A percentile compares a stretch with the other conserved stretches of the same genome.
These are phyloP conservation scores for Colletotrichum sojae DNA, from an alignment of 2,329 filamentous ascomycete genomes.

Conservation along the genomic window DNA sequence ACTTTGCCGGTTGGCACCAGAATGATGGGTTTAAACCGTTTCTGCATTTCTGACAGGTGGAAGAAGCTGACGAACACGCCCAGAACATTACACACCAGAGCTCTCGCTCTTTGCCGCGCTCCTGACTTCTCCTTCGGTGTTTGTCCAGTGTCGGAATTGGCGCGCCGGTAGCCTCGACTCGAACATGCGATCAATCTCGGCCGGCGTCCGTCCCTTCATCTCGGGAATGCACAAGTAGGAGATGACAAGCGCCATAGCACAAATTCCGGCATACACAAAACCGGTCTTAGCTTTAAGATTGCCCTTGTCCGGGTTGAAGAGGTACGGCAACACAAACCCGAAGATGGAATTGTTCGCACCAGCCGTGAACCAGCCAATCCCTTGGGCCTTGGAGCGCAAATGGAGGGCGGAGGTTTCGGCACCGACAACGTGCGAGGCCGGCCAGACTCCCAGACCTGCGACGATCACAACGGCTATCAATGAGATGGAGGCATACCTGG, in stretches of 20 bases:
- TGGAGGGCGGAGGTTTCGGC: slow-evolving; percentile 60
- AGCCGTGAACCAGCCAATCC: slow-evolving; percentile 58
- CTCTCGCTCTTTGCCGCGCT: slow-evolving; percentile 9
- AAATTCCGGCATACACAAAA: slow-evolving; percentile 56
- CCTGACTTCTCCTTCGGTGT: slow-evolving; percentile 16
- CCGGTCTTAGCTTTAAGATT: slow-evolving; percentile 58
- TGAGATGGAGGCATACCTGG: slow-evolving; percentile 48
- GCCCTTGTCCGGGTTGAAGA: slow-evolving; percentile 59
- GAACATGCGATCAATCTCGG: slow-evolving; percentile 63
- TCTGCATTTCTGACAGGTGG: neutral
- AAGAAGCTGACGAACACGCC: neutral
- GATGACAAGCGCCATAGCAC: slow-evolving; percentile 51
- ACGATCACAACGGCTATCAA: slow-evolving; percentile 61
- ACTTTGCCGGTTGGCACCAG: neutral
- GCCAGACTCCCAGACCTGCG: slow-evolving; percentile 59
- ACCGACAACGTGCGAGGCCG: slow-evolving; percentile 57
- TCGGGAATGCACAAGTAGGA: slow-evolving; percentile 66
- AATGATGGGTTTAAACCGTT: neutral
- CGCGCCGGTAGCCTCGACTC: slow-evolving; percentile 47
- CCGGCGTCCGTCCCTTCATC: slow-evolving; percentile 62
- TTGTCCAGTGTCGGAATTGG: slow-evolving; percentile 45
- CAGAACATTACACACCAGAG: slow-evolving; percentile 14
- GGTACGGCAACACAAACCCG: slow-evolving; percentile 63
- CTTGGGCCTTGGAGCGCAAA: slow-evolving; percentile 59
- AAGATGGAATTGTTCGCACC: slow-evolving; percentile 58